These are phyloP conservation scores for Clarireedia sp. DNA, from an alignment of 2,329 filamentous ascomycete species.

Conservation along the genomic window DNA sequence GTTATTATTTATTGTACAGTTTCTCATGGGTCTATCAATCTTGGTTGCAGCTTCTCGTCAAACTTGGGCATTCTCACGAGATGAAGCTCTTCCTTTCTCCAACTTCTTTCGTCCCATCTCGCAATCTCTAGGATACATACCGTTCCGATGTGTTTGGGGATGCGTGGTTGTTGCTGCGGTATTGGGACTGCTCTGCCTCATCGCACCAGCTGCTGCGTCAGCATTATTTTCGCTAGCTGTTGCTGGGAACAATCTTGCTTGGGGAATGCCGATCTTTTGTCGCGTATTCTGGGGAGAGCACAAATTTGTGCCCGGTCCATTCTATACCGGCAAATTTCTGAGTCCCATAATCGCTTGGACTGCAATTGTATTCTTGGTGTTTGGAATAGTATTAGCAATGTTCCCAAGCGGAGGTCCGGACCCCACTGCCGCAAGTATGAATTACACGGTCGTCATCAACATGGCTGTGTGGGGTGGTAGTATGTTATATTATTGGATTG, in stretches of 20 bases:
- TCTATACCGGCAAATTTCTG: slow-evolving; percentile 46
- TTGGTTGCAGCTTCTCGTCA: slow-evolving; percentile 52
- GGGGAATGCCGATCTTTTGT: slow-evolving; percentile 50
- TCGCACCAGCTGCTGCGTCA: slow-evolving; percentile 47
- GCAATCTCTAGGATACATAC: slow-evolving; percentile 47
- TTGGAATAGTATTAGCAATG: slow-evolving; percentile 50
- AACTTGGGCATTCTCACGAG: slow-evolving; percentile 55
- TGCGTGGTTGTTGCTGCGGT: slow-evolving; percentile 43
- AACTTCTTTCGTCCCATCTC: slow-evolving; percentile 46
- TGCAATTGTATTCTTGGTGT: slow-evolving; percentile 46
- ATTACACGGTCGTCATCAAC: slow-evolving; percentile 57
- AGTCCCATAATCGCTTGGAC: slow-evolving; percentile 45
- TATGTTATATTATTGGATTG: slow-evolving; percentile 46
- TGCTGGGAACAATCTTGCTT: slow-evolving; percentile 53
- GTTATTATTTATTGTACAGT: slow-evolving; percentile 52
- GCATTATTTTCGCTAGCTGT: slow-evolving; percentile 53
- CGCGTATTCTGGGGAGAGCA: slow-evolving; percentile 49
- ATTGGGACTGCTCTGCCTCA: slow-evolving; percentile 50
- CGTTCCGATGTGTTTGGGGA: slow-evolving; percentile 48
- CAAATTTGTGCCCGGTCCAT: slow-evolving; percentile 50
- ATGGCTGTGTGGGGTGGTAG: slow-evolving; percentile 49
- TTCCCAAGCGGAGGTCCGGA: slow-evolving; percentile 48
- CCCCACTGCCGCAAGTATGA: slow-evolving; percentile 45
- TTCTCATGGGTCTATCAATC: slow-evolving; percentile 52
- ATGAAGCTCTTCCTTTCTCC: slow-evolving; percentile 54